phyloP scores from a whole-genome alignment of 768 basidiomycete species.

The Coprinopsis strossmayeri region DNA sequence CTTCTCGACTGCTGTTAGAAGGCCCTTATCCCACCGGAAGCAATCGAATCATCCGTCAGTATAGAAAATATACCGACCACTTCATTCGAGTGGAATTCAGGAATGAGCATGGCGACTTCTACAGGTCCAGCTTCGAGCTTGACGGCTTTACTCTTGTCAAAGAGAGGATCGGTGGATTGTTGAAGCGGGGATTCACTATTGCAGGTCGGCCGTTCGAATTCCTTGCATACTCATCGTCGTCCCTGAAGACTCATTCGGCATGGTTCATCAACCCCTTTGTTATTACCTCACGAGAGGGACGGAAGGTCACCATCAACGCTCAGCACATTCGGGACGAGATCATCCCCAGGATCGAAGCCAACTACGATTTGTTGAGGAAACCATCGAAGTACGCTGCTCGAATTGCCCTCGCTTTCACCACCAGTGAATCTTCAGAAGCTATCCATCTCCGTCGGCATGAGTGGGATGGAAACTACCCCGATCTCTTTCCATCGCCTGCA shows the following conservation, averaged over 20 bases:
- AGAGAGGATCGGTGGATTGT: conserved; percentile 47
- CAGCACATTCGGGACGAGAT: conserved; percentile 54
- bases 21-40: conserved; percentile 71
- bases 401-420: conserved; percentile 76
- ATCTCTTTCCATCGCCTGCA: not conserved
- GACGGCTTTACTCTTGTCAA: conserved; percentile 50
- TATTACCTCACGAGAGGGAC: conserved; percentile 22
- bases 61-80: conserved; percentile 48
- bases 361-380: conserved; percentile 34
- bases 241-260: conserved; percentile 71
- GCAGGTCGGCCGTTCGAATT: conserved; percentile 73
- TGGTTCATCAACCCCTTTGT: conserved; percentile 72
- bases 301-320: conserved; percentile 42
- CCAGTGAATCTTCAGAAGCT: conserved; percentile 68
- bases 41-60: conserved; percentile 72
- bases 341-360: conserved; percentile 49
- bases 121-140: conserved; percentile 60
- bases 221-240: conserved; percentile 74
- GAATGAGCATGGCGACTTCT: conserved; percentile 72
- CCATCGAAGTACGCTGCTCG: conserved; percentile 83
- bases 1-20: conserved; percentile 66
- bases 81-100: conserved; percentile 83
- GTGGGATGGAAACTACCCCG: not conserved
- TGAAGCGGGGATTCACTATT: conserved; percentile 61
- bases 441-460: conserved; percentile 23